Evolutionary conservation across 371 early-diverging fungal genomes (phyloP).

Genomic region (Mortierella sp.): DNA sequence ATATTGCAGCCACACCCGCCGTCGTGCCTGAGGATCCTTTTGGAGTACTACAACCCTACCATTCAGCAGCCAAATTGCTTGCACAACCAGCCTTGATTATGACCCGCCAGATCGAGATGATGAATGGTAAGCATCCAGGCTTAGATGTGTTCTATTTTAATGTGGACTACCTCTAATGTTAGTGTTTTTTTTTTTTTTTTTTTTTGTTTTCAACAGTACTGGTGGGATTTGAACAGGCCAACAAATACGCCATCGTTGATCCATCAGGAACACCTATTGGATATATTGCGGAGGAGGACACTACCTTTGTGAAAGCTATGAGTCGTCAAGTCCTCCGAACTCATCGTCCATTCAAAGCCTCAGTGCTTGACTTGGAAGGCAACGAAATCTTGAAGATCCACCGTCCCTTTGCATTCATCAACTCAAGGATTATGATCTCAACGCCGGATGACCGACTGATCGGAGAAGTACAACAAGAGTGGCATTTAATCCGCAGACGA

Average conservation of each 20-base stretch:
- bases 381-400: slow-evolving; percentile 79
- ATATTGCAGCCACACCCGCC: slow-evolving; percentile 47
- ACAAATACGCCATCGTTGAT: slow-evolving; percentile 86
- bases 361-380: slow-evolving; percentile 77
- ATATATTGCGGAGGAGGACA: slow-evolving; percentile 85
- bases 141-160: neutral
- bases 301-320: slow-evolving; percentile 70
- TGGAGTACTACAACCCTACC: slow-evolving; percentile 38
- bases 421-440: slow-evolving; percentile 78
- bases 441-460: slow-evolving; percentile 74
- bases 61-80: slow-evolving; percentile 61
- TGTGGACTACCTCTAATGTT: neutral
- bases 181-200: neutral
- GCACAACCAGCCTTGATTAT: slow-evolving; percentile 77
- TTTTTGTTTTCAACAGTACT: slow-evolving; percentile 23
- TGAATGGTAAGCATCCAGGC: slow-evolving; percentile 66
- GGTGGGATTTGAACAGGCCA: slow-evolving; percentile 89
- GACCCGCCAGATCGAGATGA: slow-evolving; percentile 85
- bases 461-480: slow-evolving; percentile 91
- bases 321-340: slow-evolving; percentile 83
- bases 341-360: slow-evolving; percentile 85
- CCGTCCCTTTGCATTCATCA: slow-evolving; percentile 85
- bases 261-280: slow-evolving; percentile 79
- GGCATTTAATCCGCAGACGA: slow-evolving; percentile 87
- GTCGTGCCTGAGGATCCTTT: slow-evolving; percentile 54